Percentiles rank a stretch among this genome's conserved stretches.
These are phyloP conservation scores for Allomyces macrogynus DNA, from an alignment of 192 early-diverging fungal genomes.

Conservation along the genomic window DNA sequence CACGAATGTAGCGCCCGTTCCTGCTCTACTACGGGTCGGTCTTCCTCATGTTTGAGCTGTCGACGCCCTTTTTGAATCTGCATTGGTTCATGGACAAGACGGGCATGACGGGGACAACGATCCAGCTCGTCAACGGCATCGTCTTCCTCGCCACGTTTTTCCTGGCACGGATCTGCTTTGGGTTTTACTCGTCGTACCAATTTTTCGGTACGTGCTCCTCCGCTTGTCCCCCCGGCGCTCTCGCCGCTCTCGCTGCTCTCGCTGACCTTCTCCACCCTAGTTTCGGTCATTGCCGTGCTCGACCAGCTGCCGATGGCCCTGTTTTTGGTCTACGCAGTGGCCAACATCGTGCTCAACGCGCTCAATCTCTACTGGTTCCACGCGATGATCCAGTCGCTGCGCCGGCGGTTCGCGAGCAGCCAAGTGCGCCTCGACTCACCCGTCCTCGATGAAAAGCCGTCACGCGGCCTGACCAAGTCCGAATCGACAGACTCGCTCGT, in stretches of 20 bases:
- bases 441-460: too few species aligned
- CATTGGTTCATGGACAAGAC: constrained; percentile 87
- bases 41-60: constrained; percentile 81
- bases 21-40: constrained; percentile 67
- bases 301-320: constrained; percentile 16
- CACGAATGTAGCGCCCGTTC: constrained; percentile 41
- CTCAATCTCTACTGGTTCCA: constrained; percentile 41
- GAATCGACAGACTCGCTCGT: too few species aligned
- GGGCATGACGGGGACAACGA: constrained; percentile 49
- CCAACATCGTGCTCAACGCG: constrained; percentile 35
- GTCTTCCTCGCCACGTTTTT: constrained; percentile 57
- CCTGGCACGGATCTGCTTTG: constrained; percentile 49
- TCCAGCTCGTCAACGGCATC: constrained; percentile 71
- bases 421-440: too few species aligned
- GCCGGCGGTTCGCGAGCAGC: constrained; percentile 7
- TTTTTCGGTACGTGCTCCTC: constrained; percentile 26
- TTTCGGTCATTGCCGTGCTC: constrained; percentile 9
- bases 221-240: constrained; percentile 3
- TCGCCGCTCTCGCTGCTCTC: neutral
- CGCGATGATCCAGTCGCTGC: constrained; percentile 17
- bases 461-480: too few species aligned
- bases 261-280: constrained; percentile 2
- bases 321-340: constrained; percentile 24
- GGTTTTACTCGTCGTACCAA: constrained; percentile 47
- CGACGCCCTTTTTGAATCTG: constrained; percentile 73